Conservation (phyloP, 2,329 filamentous ascomycete genomes). For the Fusarium torreyae region DNA sequence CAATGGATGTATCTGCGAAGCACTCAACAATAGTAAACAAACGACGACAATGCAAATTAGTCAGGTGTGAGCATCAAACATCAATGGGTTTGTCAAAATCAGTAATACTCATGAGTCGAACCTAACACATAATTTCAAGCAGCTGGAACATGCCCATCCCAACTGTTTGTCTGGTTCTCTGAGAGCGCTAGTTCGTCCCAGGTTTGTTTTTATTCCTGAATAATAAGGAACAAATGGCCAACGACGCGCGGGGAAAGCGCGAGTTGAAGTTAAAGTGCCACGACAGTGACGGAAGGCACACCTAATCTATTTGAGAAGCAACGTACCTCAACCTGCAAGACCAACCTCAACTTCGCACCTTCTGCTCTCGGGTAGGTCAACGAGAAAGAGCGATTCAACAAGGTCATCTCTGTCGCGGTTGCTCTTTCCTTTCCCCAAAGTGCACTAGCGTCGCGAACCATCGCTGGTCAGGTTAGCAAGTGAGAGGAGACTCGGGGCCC, state of each 20-base stretch:
- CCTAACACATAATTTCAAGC: not conserved
- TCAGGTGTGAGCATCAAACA: no score
- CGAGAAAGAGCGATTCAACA: constrained; percentile 22
- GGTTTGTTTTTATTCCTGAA: constrained; percentile 30
- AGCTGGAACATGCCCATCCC: no score
- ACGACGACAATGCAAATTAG: no score
- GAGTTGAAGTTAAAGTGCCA: constrained; percentile 2
- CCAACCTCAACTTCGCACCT: not conserved
- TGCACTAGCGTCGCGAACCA: constrained; percentile 41
- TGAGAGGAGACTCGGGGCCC: constrained; percentile 42
- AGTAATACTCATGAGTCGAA: no score
- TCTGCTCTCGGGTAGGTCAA: constrained; percentile 7
- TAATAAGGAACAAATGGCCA: constrained; percentile 19
- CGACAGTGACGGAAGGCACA: no score
- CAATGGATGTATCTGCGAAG: no score
- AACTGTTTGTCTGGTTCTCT: not conserved
- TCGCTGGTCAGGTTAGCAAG: constrained; percentile 36
- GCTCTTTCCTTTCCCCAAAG: constrained; percentile 28
- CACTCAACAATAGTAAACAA: no score
- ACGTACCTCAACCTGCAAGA: not conserved
- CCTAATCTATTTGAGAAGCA: not conserved
- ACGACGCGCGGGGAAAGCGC: constrained; percentile 23
- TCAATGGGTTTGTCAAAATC: no score
- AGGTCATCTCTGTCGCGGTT: constrained; percentile 16
- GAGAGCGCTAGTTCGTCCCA: not conserved